phyloP scores from a whole-genome alignment of 108 stramenopile genomes.

The Nannochloropsis salina region DNA sequence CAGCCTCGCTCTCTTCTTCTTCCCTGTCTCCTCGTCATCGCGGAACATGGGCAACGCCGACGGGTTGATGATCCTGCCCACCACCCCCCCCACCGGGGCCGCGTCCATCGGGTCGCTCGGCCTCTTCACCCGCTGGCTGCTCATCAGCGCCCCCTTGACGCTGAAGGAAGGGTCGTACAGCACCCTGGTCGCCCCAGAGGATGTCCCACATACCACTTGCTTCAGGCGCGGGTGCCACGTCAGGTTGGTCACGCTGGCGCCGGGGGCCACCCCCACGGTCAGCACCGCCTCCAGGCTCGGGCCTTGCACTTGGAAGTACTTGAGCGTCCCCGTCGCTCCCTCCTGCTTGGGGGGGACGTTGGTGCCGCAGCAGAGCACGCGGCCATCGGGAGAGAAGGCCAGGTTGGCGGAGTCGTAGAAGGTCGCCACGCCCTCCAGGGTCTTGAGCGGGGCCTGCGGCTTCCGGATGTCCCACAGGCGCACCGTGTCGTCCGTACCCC shows the following conservation, averaged over 20 bases:
- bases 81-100: slow-evolving; percentile 21
- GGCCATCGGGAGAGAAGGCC: slow-evolving; percentile 49
- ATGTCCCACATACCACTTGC: slow-evolving; percentile 26
- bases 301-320: slow-evolving; percentile 37
- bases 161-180: slow-evolving; percentile 54
- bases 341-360: slow-evolving; percentile 34
- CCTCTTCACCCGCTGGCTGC: slow-evolving; percentile 42
- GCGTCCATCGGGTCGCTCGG: slow-evolving; percentile 14
- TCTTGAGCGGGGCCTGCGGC: slow-evolving; percentile 24
- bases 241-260: slow-evolving; percentile 35
- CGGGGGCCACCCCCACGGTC: slow-evolving; percentile 35
- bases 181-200: slow-evolving; percentile 40
- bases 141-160: slow-evolving; percentile 54
- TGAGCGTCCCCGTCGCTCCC: slow-evolving; percentile 28
- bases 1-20: slow-evolving; percentile 41
- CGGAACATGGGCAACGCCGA: slow-evolving; percentile 58
- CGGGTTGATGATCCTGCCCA: slow-evolving; percentile 53
- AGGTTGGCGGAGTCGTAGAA: slow-evolving; percentile 49
- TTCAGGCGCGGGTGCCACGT: slow-evolving; percentile 39
- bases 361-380: slow-evolving; percentile 37
- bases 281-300: slow-evolving; percentile 17
- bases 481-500: slow-evolving; percentile 46
- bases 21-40: slow-evolving; percentile 34
- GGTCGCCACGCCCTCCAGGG: neutral
- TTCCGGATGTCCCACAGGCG: slow-evolving; percentile 51